Evolutionary conservation across 2,329 filamentous ascomycete species (phyloP), one percentile per base, ranked within the genome.

Genomic region (Aspergillus candidus): DNA sequence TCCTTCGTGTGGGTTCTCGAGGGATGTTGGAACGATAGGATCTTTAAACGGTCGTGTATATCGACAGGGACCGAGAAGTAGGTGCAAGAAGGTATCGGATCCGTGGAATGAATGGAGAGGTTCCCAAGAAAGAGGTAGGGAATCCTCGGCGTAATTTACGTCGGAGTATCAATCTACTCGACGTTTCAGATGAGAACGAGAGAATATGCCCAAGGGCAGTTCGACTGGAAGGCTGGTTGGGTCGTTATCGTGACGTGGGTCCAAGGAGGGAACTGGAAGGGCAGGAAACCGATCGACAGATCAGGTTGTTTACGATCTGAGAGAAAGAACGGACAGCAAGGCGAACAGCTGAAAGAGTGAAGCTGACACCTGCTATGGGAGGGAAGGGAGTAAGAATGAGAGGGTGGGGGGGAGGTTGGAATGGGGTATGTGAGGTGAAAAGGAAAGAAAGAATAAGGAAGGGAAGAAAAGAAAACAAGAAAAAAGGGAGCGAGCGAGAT

Each of bases 341-440:
- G 65, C 66, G 67, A 69, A 66, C 74, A 76, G 76, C 77, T 79
- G 66, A 82, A 80, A 69, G 78, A 82, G 74, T 81, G 78, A 79
- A 81, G 77, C 77, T 72, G 74, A 66, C 65, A 70, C 70, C 65
- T 68, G 69, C 70, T 66, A 55, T 47, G 52, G 50, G 53, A 48
- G 47, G 48, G 48, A 50, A 50, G 49, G 51, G 50, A 54, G 50
- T 46, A 46, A 50, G 48, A 49, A 49, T 41, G 51, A 48, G 35
- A 34, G 18, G 18, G 18, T 6, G 18, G 18, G 18, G 18, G 18
- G 35, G 41, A 27, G 32, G 40, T 34, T 35, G 18, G 40, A 34
- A 41, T 41, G 31, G 31, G 15, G 39, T 13, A 17, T 17, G 40
- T 29, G 35, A 41, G 30, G 36, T 41, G 40, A 34, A 44, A 35